Base-by-base conservation (phyloP, 257 asterid genomes). In the Gentiana macrophylla region DNA sequence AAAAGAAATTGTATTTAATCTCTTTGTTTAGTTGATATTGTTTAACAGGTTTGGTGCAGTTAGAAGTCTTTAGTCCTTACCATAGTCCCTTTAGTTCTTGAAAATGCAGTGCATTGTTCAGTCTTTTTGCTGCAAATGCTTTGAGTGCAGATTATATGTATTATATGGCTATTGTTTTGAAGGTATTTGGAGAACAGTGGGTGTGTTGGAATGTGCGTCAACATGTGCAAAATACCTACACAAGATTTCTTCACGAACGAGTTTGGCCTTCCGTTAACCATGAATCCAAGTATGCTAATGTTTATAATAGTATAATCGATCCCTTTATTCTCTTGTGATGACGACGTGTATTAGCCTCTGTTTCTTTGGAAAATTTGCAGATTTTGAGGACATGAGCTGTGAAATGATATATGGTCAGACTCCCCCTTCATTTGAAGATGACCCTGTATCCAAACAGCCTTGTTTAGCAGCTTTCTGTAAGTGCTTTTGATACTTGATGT, bases 121-220 rank as follows among this genome's bases (percentile, higher is more conserved):
- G 24, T 24, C 24, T 24, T 24, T 24, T 24, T 24, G 24, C 24
- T 24, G 24, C 24, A 24, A 24, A 24, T 24, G 24, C 24, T 24
- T 24, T 24, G 24, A 24, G 24, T 24, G 24, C 24, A 24, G 1
- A 24, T 24, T 24, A 24, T 24, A 24, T 24, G 24, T 24, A 24
- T 24, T 24, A 24, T 24, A 24, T 24, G 24, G 55, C 32, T 12
- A 36, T 5, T 24, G 24, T 46, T 38, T 49, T 32, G n/a, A 53
- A 86, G 95, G 95, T 86, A 91, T 70, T 51, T 87, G 79, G 98
- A 91, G 83, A 91, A 84, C 79, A 87, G 94, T 56, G 95, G 96
- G 0, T 91, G 98, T 55, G 93, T 87, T 35, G 98, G 96, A 62
- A 78, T 84, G 95, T 91, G 98, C 38, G 78, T 91, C 12, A 91